These are phyloP conservation scores for Liriodendron chinense DNA, from an alignment of 164 flowering plant species.

Conservation along the genomic window DNA sequence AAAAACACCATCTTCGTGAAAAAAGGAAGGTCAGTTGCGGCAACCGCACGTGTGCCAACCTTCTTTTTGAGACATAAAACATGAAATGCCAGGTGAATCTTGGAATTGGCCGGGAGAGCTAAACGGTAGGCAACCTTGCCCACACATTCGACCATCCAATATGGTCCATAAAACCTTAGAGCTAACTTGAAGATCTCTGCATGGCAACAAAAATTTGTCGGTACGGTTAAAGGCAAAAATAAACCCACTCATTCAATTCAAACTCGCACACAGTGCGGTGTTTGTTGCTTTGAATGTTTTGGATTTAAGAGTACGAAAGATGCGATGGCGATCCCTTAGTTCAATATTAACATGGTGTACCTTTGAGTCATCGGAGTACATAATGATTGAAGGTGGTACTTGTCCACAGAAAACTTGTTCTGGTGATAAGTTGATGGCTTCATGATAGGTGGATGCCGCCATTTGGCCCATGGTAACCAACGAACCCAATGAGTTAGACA, in stretches of 20 bases:
- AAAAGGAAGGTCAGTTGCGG: no score
- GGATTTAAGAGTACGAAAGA: background rate
- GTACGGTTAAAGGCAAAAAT: background rate
- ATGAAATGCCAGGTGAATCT: background rate
- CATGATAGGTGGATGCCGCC: no score
- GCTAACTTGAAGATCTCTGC: background rate
- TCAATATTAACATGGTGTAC: background rate
- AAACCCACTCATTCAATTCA: background rate
- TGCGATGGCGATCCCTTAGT: background rate
- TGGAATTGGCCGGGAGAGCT: background rate
- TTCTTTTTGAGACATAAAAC: background rate
- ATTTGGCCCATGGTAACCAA: constrained; percentile 7
- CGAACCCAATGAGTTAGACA: background rate
- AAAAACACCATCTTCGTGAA: no score
- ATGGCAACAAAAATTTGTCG: background rate
- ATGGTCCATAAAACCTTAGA: background rate
- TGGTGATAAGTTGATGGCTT: background rate
- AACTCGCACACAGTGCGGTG: background rate
- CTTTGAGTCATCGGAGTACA: background rate
- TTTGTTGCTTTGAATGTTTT: background rate
- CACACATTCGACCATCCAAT: background rate
- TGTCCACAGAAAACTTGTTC: background rate
- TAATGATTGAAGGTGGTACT: background rate
- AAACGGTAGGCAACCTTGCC: background rate
- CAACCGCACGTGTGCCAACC: no score